phyloP scores from a whole-genome alignment of 305 asterid genomes.

The Fraxinus velutina region DNA sequence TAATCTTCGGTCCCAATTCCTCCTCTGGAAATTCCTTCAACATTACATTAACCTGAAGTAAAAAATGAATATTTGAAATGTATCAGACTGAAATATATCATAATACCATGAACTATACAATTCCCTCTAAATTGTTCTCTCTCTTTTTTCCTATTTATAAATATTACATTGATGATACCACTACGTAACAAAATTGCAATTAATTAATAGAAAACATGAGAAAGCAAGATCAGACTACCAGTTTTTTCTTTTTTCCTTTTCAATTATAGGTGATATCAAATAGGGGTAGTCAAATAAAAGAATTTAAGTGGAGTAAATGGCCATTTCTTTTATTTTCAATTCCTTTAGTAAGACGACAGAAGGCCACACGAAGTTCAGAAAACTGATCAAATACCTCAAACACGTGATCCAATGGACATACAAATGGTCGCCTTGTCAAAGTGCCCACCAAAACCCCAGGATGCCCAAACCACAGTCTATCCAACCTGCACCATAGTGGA shows the following conservation, averaged over 20 bases:
- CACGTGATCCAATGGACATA: conserved; percentile 93
- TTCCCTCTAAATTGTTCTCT: conserved; percentile 12
- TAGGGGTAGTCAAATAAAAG: neutral
- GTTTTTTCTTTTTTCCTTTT: neutral
- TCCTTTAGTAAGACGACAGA: neutral
- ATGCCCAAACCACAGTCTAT: conserved; percentile 98
- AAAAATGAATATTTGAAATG: conserved; percentile 17
- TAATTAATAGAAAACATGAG: neutral
- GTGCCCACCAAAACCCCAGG: conserved; percentile 78
- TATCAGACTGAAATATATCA: conserved; percentile 22
- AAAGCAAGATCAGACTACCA: neutral
- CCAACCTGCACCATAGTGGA: conserved; percentile 99
- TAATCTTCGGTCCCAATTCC: conserved; percentile 76
- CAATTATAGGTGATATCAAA: neutral
- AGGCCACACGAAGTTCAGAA: conserved; percentile 19
- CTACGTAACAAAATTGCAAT: neutral
- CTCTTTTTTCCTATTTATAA: neutral
- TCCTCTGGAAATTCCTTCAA: conserved; percentile 63
- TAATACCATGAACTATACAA: conserved; percentile 1
- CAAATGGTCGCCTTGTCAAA: conserved; percentile 87
- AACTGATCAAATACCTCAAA: conserved; percentile 63
- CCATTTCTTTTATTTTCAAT: neutral
- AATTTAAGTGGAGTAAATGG: neutral
- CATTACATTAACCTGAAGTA: conserved; percentile 74
- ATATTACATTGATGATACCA: neutral